Evolutionary conservation across 1,284 basidiomycete genomes (phyloP), one percentile per base, ranked within the genome.

Genomic region (Microbotryum scabiosae): DNA sequence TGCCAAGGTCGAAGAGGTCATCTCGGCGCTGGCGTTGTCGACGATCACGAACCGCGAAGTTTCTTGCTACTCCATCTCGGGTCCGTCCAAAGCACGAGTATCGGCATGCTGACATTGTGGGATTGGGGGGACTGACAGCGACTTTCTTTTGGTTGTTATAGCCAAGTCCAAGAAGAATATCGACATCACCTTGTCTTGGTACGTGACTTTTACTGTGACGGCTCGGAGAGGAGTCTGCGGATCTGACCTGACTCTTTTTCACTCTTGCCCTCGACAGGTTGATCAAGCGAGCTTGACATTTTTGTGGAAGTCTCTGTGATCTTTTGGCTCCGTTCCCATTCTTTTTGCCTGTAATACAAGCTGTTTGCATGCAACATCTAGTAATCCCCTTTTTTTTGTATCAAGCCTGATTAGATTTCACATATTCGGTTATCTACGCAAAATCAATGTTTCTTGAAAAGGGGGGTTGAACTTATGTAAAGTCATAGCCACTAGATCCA

Each of bases 131-230:
- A n/a, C 14, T 28, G 50, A 14, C 28, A 55, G 32, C 64, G 25
- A 59, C 50, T 21, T 54, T 23, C 55, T 52, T 32, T 23, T 46
- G 69, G 59, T 41, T 56, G 61, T 60, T 68, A 53, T 62, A 89
- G 88, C 88, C 23, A 93, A 93, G 77, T 91, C 85, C 68, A 88
- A 90, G 75, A 88, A 93, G 73, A 96, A 96, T 73, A 79, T 97
- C 56, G 79, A 80, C 67, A 77, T 80, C 36, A 78, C 80, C 1
- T 66, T 82, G 20, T 74, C 77, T 26, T 82, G 80, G 80, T 66
- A 9, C 49, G 60, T 30, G n/a, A 30, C 32, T 14, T 10, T 21
- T 26, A 21, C 12, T 36, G 5, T 23, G 21, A 20, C n/a, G 23
- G 9, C 51, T n/a, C 5, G 30, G 4, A n/a, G 43, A 21, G 21